A percentile compares a stretch with the other conserved stretches of the same genome.
These are phyloP conservation scores for Colletotrichum sp. DNA, from an alignment of 2,329 filamentous ascomycete genomes.

Conservation along the genomic window DNA sequence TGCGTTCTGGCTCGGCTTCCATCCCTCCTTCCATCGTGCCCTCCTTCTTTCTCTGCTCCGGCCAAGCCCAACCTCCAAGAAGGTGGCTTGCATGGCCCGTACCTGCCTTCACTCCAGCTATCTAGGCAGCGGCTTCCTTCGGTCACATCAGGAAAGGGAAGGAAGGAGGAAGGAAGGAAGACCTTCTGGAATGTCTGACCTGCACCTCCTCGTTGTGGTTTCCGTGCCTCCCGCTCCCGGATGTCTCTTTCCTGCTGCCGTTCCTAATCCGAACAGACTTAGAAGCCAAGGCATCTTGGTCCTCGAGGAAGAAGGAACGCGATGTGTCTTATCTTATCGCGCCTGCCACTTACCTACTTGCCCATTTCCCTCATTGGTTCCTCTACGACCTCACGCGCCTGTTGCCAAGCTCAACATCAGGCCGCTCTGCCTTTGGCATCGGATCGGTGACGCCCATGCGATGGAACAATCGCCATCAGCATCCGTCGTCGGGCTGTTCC, in stretches of 20 bases:
- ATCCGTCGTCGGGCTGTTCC: neutral
- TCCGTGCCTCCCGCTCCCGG: neutral
- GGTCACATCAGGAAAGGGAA: neutral
- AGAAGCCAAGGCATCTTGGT: neutral
- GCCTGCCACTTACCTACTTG: neutral
- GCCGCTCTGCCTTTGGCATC: neutral
- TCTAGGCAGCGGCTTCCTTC: constrained; percentile 15
- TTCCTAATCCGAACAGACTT: neutral
- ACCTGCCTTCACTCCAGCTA: neutral
- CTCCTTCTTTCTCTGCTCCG: neutral
- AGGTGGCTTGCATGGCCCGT: neutral
- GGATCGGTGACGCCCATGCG: neutral
- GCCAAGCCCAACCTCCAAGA: neutral
- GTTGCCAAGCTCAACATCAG: neutral
- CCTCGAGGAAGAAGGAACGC: neutral
- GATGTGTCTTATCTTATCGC: neutral
- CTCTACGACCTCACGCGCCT: neutral
- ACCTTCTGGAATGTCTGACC: constrained; percentile 7
- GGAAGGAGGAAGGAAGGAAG: neutral
- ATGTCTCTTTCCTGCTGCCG: neutral
- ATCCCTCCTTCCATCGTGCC: neutral
- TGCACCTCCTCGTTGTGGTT: neutral
- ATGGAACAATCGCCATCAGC: neutral
- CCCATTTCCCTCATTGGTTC: neutral
- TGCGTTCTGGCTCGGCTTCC: neutral